A percentile compares a stretch with the other conserved stretches of the same genome.
Evolutionary conservation across 1,284 basidiomycete species (phyloP).

Genomic region (Papiliotrema laurentii): DNA sequence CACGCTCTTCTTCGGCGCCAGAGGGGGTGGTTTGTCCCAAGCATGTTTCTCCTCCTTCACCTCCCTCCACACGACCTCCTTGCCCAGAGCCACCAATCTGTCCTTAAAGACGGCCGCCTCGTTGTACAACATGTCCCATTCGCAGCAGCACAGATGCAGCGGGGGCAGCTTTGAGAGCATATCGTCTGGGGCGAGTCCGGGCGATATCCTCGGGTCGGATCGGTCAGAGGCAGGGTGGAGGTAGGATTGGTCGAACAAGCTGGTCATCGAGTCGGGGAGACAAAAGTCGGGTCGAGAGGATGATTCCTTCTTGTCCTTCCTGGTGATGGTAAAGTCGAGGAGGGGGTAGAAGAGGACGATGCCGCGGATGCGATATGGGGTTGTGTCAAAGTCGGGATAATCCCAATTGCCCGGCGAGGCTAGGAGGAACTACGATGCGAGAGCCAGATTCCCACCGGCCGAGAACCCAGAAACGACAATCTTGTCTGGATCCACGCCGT

Average conservation of each 20-base stretch:
- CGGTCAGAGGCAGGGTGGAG: constrained; percentile 15
- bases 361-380: constrained; percentile 11
- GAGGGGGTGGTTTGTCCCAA: constrained; percentile 23
- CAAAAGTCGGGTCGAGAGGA: constrained; percentile 11
- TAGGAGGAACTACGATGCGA: constrained; percentile 14
- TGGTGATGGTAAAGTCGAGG: constrained; percentile 22
- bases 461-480: constrained; percentile 25
- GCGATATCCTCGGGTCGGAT: constrained; percentile 20
- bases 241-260: constrained; percentile 31
- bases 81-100: constrained; percentile 14
- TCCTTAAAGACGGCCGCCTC: constrained; percentile 20
- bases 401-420: not conserved
- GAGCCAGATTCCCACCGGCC: constrained; percentile 28
- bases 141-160: constrained; percentile 19
- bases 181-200: constrained; percentile 16
- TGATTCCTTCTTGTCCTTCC: constrained; percentile 14
- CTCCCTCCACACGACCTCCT: constrained; percentile 10
- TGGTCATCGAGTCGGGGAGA: constrained; percentile 19
- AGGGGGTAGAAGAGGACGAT: constrained; percentile 28
- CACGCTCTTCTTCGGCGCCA: constrained; percentile 14
- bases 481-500: constrained; percentile 17
- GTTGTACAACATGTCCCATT: constrained; percentile 23
- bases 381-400: constrained; percentile 8
- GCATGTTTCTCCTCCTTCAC: constrained; percentile 26
- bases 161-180: constrained; percentile 18